Conservation (phyloP, 352 stramenopile species). For the Aphanomyces stellatus region DNA sequence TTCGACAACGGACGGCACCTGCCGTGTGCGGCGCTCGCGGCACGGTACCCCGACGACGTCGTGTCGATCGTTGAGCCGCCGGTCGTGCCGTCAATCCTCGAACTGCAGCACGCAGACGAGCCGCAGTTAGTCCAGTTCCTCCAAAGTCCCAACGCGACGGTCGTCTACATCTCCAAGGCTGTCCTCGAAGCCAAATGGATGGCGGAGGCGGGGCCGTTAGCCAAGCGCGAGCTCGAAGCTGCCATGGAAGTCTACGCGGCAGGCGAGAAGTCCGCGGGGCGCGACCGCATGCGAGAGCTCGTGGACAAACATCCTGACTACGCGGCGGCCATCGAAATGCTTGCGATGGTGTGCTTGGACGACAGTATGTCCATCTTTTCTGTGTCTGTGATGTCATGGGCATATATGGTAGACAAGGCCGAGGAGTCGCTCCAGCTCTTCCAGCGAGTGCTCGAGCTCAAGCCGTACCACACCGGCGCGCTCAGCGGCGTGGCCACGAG, state of each 20-base stretch:
- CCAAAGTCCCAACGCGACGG: conserved; percentile 50
- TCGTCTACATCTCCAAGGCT: conserved; percentile 62
- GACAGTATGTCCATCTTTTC: conserved; percentile 27
- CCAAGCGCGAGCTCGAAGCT: conserved; percentile 31
- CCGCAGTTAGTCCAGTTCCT: conserved; percentile 53
- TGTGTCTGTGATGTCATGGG: background rate
- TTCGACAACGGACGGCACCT: conserved; percentile 51
- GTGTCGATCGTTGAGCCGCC: conserved; percentile 9
- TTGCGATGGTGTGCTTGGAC: conserved; percentile 55
- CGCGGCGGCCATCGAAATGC: conserved; percentile 67
- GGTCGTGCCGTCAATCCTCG: conserved; percentile 50
- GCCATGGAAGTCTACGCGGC: conserved; percentile 32
- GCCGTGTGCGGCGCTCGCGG: conserved; percentile 49
- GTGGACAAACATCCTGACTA: conserved; percentile 42
- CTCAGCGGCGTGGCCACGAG: conserved; percentile 67
- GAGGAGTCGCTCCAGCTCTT: conserved; percentile 45
- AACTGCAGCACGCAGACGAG: conserved; percentile 63
- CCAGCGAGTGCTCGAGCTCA: conserved; percentile 49
- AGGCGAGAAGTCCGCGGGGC: conserved; percentile 17
- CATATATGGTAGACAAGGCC: conserved; percentile 33
- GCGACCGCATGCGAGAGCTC: conserved; percentile 39
- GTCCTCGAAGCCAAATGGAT: conserved; percentile 69
- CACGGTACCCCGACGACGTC: conserved; percentile 49
- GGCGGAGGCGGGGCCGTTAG: conserved; percentile 37
- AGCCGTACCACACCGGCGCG: conserved; percentile 61